Conservation (phyloP, 345 rosid genomes). For the Jatropha curcas region DNA sequence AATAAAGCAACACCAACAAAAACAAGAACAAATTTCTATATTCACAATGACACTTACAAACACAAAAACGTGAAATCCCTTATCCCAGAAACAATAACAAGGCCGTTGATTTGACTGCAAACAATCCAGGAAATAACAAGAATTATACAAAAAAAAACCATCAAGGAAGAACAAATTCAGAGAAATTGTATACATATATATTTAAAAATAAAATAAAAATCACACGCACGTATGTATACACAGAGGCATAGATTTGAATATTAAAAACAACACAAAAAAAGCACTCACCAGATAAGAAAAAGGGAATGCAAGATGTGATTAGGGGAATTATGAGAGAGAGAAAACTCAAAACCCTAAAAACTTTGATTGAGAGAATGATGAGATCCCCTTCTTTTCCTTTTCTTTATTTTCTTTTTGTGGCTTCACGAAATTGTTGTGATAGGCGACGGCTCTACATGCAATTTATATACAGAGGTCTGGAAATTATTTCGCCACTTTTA, state of each 20-base stretch:
- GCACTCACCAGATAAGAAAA: neutral
- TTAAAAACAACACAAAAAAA: neutral
- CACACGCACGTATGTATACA: neutral
- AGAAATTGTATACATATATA: too few relatives aligned
- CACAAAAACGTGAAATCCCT: neutral
- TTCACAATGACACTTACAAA: slow-evolving; percentile 3
- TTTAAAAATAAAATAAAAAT: neutral
- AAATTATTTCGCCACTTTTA: neutral
- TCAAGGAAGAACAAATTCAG: neutral
- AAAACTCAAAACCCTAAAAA: neutral
- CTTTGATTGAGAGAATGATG: neutral
- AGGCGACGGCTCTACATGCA: neutral
- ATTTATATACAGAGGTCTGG: neutral
- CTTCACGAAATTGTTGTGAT: neutral
- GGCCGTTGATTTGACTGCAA: neutral
- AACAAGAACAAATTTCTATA: neutral
- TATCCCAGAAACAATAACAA: neutral
- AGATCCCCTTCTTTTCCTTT: neutral
- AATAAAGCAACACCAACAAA: neutral
- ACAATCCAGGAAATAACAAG: neutral
- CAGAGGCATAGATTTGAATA: too few relatives aligned
- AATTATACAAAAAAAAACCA: neutral
- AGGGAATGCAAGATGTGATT: neutral
- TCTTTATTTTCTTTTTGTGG: neutral
- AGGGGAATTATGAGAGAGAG: neutral